These are phyloP conservation scores for Chenopodium formosanum DNA, from an alignment of 148 eudicot species.

Conservation along the genomic window DNA sequence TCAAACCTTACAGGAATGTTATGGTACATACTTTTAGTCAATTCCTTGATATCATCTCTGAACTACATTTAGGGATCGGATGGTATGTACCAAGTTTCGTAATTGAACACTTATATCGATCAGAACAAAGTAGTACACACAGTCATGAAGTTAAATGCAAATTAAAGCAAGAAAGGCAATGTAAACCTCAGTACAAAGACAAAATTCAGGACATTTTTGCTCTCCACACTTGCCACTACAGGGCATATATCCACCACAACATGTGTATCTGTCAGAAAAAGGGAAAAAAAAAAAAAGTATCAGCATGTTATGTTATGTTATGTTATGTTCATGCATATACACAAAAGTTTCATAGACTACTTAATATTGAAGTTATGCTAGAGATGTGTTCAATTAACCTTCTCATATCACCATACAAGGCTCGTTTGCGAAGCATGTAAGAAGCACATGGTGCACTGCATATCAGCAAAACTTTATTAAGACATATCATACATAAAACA, in stretches of 20 bases:
- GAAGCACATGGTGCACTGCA: conserved; percentile 44
- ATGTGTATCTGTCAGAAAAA: conserved; percentile 23
- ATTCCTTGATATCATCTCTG: too few relatives aligned
- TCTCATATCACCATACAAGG: conserved; percentile 38
- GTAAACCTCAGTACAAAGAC: conserved; percentile 36
- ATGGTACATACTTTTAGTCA: too few relatives aligned
- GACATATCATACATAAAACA: too few relatives aligned
- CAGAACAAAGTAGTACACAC: not conserved
- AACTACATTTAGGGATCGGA: not conserved
- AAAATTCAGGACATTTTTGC: conserved; percentile 36
- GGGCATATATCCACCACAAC: conserved; percentile 45
- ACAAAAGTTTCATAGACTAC: not conserved
- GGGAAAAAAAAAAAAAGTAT: not conserved
- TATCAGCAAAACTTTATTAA: not conserved
- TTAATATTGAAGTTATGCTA: not conserved
- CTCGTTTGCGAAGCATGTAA: conserved; percentile 34
- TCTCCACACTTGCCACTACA: conserved; percentile 48
- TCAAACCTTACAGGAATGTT: too few relatives aligned
- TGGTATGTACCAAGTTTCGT: not conserved
- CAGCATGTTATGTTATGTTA: not conserved
- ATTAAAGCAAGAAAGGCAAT: not conserved
- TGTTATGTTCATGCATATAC: not conserved
- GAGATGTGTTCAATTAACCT: conserved; percentile 18
- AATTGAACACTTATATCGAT: not conserved
- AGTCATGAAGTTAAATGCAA: not conserved